Conservation (phyloP, 169 alveolate genomes). For the Amoebophrya sp. region DNA sequence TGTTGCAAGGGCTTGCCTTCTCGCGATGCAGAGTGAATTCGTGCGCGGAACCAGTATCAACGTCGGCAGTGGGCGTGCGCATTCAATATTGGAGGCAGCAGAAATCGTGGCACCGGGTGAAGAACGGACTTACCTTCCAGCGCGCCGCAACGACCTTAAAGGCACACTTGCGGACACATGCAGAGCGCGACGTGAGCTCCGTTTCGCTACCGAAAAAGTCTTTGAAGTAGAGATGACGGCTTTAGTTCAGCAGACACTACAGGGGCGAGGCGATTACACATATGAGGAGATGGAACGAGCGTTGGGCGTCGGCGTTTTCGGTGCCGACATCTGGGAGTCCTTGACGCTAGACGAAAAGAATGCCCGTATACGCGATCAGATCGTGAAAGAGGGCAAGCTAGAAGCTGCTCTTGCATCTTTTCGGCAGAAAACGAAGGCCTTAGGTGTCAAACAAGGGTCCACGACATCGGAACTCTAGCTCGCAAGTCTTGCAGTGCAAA, state of each 20-base stretch:
- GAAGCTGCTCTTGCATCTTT: background rate
- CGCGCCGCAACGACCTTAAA: conserved; percentile 38
- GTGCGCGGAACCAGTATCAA: conserved; percentile 47
- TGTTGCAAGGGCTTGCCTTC: conserved; percentile 37
- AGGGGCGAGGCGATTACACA: background rate
- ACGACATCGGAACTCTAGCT: no score
- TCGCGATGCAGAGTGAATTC: conserved; percentile 36
- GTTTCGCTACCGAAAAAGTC: background rate
- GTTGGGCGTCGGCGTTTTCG: background rate
- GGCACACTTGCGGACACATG: conserved; percentile 51
- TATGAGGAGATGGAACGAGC: background rate
- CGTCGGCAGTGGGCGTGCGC: conserved; percentile 37
- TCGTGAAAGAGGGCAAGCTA: background rate
- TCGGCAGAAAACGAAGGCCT: no score
- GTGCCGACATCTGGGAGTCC: background rate
- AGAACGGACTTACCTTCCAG: background rate
- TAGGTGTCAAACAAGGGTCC: no score
- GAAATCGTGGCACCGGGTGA: conserved; percentile 39
- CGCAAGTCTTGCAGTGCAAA: no score
- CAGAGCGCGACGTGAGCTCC: conserved; percentile 34
- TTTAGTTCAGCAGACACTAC: background rate
- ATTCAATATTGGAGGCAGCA: conserved; percentile 40
- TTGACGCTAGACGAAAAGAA: background rate
- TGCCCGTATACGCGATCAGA: background rate
- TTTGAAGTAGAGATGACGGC: background rate